These are phyloP conservation scores for Dentipellis sp. DNA, from an alignment of 768 basidiomycete species.

Conservation along the genomic window DNA sequence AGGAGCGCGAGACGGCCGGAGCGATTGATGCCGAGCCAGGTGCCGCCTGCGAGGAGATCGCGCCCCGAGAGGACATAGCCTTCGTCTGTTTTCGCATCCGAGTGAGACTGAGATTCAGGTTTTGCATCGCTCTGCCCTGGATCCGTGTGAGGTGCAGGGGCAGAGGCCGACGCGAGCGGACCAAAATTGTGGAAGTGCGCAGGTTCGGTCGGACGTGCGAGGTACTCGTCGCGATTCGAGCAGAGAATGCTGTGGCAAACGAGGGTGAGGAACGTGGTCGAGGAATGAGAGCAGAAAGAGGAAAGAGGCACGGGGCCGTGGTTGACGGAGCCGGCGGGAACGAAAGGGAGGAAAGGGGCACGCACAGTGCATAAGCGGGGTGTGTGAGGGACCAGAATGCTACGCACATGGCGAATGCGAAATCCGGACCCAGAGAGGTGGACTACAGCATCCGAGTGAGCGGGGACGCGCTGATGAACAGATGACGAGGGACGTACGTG, in stretches of 20 bases:
- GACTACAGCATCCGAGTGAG: background rate
- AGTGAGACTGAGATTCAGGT: slow-evolving; percentile 7
- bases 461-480: background rate
- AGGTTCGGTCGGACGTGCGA: slow-evolving; percentile 53
- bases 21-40: slow-evolving; percentile 71
- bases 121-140: slow-evolving; percentile 2
- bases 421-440: background rate
- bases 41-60: slow-evolving; percentile 66
- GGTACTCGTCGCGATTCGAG: slow-evolving; percentile 70
- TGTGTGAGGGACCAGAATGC: slow-evolving; percentile 71
- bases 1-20: slow-evolving; percentile 61
- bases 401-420: slow-evolving; percentile 51
- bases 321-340: background rate
- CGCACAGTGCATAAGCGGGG: slow-evolving; percentile 72
- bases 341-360: slow-evolving; percentile 9
- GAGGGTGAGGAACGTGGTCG: background rate
- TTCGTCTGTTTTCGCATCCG: slow-evolving; percentile 6
- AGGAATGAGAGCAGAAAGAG: too few relatives aligned
- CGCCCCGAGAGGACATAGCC: slow-evolving; percentile 60
- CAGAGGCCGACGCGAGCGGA: slow-evolving; percentile 12
- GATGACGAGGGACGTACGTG: background rate
- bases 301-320: background rate
- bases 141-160: background rate
- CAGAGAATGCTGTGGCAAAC: slow-evolving; percentile 47
- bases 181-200: slow-evolving; percentile 66